A percentile compares a stretch with the other conserved stretches of the same genome.
Conservation (phyloP, 2,329 filamentous ascomycete species). For the Venturia asperata region DNA sequence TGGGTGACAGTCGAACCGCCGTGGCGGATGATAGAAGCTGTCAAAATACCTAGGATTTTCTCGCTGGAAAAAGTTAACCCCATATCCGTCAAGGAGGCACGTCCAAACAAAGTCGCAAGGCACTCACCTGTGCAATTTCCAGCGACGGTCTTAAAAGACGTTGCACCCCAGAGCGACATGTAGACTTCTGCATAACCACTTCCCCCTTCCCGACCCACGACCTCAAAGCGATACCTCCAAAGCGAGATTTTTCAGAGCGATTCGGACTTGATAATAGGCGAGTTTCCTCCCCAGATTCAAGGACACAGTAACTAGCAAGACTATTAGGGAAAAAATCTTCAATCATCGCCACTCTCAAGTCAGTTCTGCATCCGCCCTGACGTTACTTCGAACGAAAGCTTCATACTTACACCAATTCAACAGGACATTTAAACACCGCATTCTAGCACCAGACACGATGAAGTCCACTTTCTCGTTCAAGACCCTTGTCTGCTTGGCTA, state of each 20-base stretch:
- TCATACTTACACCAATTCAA: background rate
- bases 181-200: too few species aligned
- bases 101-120: background rate
- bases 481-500: background rate
- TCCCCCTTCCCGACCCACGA: too few species aligned
- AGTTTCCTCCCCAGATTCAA: too few species aligned
- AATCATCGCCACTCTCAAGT: background rate
- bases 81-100: background rate
- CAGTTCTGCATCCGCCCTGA: background rate
- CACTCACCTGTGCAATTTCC: background rate
- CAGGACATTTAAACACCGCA: background rate
- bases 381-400: background rate
- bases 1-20: background rate
- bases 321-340: background rate
- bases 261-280: too few species aligned
- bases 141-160: background rate
- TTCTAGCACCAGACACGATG: background rate
- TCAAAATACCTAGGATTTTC: background rate
- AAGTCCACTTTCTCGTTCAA: background rate
- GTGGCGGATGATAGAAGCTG: background rate
- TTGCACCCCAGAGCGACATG: background rate
- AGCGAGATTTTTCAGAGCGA: too few species aligned
- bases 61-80: background rate
- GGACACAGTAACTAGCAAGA: too few species aligned
- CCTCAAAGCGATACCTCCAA: too few species aligned